Evolutionary conservation across 768 basidiomycete genomes (phyloP), one percentile per base, ranked within the genome.

Genomic region (Cystobasidium tubakii): DNA sequence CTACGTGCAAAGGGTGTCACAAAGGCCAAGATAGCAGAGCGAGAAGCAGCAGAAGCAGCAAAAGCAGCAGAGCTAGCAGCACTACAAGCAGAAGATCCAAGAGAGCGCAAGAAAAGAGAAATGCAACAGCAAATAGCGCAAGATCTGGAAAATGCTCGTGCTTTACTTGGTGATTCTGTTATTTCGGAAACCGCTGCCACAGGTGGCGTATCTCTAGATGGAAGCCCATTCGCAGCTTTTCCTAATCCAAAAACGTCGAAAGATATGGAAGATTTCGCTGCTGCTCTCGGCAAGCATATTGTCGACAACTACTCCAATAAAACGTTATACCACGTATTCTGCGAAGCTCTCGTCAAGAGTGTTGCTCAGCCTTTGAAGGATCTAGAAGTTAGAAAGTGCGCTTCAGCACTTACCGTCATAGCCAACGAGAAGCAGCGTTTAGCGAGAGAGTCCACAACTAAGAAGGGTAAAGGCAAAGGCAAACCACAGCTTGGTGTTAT

Each of bases 351-450:
- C 76, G 87, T 87, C 21, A 87, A 88, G 57, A 88, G 88, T 64
- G 82, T 96, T 19, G 88, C 89, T 0, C 82, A 84, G 73, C 87
- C 91, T 4, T 85, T 98, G 69, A 90, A 88, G 78, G 92, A 97
- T 75, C 87, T 92, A 65, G 95, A 99, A 77, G 88, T 92, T 31
- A 86, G 93, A 75, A 97, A 97, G 80, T 90, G 87, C 0, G 90
- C 92, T 0, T 89, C 87, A 63, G 87, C 84, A 1, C 83, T 99
- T 69, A 91, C 90, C 19, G 88, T 90, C 1, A 84, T 98, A 6
- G 90, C 92, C 63, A 97, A 95, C 79, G 92, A 94, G 83, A 99
- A 98, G 83, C 91, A 94, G 83, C 90, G 87, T 82, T 91, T 91
- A 80, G 88, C 89, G 77, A 86, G 89, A 76, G 91, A 93, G 1